phyloP scores from a whole-genome alignment of 192 early-diverging fungal species.

The Mortierella alpina region DNA sequence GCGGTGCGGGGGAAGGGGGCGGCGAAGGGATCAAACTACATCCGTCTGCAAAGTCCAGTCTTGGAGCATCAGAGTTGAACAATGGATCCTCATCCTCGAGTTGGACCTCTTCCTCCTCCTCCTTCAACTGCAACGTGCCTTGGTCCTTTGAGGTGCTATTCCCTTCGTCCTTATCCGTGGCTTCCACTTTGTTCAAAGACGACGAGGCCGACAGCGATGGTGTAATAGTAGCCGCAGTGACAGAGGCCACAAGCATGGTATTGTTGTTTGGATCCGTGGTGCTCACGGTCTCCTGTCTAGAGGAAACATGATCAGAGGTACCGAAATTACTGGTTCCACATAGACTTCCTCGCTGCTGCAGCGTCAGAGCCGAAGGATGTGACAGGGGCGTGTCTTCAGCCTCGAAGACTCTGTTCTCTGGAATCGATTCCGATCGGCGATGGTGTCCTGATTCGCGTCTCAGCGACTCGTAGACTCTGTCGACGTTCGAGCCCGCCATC shows the following conservation, averaged over 20 bases:
- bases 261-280: neutral
- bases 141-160: neutral
- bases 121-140: neutral
- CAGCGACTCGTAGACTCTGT: neutral
- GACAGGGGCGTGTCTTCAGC: neutral
- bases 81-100: neutral
- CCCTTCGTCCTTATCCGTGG: neutral
- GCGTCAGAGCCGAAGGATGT: constrained; percentile 1
- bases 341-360: constrained; percentile 8
- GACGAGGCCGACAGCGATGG: constrained; percentile 28
- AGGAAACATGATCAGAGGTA: too few relatives aligned
- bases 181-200: neutral
- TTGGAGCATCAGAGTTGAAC: constrained; percentile 13
- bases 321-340: too few relatives aligned
- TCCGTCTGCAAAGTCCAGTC: constrained; percentile 43
- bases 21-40: constrained; percentile 49
- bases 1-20: constrained; percentile 26
- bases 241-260: neutral
- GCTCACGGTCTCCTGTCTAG: too few relatives aligned
- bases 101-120: neutral
- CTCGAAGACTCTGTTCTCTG: neutral
- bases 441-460: constrained; percentile 2
- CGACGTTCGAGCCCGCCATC: neutral
- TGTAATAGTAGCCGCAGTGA: neutral
- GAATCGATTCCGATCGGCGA: constrained; percentile 16